These are phyloP conservation scores for Ceratocystis variospora DNA, from an alignment of 2,329 filamentous ascomycete genomes.

Conservation along the genomic window DNA sequence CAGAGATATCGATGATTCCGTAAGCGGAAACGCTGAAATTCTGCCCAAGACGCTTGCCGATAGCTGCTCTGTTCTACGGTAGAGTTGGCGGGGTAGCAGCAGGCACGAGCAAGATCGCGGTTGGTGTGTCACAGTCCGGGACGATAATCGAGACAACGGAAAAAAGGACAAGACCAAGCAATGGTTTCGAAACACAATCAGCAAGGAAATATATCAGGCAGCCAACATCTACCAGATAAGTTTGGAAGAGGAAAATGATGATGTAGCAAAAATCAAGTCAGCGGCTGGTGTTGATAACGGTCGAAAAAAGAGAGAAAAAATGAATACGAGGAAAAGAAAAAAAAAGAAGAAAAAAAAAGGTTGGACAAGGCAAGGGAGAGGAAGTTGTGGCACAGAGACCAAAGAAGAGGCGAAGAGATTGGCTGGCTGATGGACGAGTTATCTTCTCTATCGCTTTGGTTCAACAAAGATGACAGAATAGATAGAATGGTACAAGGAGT, in stretches of 20 bases:
- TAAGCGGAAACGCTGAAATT: no score
- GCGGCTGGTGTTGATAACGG: not conserved
- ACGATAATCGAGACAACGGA: not conserved
- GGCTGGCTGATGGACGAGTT: no score
- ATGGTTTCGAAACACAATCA: not conserved
- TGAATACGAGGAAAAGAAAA: not conserved
- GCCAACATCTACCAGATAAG: not conserved
- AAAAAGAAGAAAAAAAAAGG: not conserved
- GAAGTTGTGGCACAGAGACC: not conserved
- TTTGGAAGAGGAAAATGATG: not conserved
- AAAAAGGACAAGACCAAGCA: not conserved
- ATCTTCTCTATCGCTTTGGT: no score
- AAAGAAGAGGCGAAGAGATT: no score
- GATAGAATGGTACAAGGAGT: not conserved
- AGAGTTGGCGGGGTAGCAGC: not conserved
- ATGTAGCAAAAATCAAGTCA: not conserved
- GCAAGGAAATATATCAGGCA: not conserved
- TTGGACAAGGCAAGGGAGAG: slow-evolving; percentile 1
- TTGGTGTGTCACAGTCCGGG: not conserved
- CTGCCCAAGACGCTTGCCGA: no score
- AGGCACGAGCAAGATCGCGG: slow-evolving; percentile 1
- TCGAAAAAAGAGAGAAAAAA: not conserved
- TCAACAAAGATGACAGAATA: not conserved
- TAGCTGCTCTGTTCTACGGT: no score
- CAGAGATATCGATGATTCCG: no score